Evolutionary conservation across 148 eudicot genomes (phyloP), one percentile per base, ranked within the genome.

Genomic region (Silene latifolia): DNA sequence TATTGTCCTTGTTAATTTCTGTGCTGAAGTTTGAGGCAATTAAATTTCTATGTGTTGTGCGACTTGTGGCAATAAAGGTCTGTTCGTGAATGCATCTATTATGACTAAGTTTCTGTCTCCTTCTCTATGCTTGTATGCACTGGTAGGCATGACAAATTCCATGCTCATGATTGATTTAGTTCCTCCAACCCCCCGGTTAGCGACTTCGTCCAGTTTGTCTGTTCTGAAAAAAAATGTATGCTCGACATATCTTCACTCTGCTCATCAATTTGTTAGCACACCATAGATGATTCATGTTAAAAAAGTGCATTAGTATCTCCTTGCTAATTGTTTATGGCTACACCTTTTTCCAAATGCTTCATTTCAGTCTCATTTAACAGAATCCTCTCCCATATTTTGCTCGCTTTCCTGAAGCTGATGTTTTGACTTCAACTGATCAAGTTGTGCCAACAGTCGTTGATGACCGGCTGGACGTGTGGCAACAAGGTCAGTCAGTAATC

Each of bases 391-490:
- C 96, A 61, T 94, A 91, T 90, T 80, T 94, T 76, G 89, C 90
- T 65, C 96, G 93, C 77, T 94, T 85, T 80, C 97, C 98, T 72
- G 97, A 94, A 85, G 98, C 98, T 61, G 98, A 94, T 77, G 86
- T 94, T 67, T 82, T 94, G 78, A 94, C 97, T 77, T 94, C 98
- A 42, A 90, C 92, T 59, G 98, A 94, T 85, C 90, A 86, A 90
- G 89, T 91, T 82, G 80, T 85, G 59, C 97, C 97, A 61, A 91
- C 98, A 78, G 92, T 90, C 56, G 76, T 84, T 58, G 98, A 91
- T 85, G 98, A 94, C 87, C 87, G 88, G 18, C 82, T 94, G 91
- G 98, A 91, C 63, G 69, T 83, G 76, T 94, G 98, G 98, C 84
- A 88, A 78, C 81, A 80, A 91, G 93, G 97, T 94, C 81, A 87